phyloP scores from a whole-genome alignment of 257 asterid species.

The Anisodus acutangulus region DNA sequence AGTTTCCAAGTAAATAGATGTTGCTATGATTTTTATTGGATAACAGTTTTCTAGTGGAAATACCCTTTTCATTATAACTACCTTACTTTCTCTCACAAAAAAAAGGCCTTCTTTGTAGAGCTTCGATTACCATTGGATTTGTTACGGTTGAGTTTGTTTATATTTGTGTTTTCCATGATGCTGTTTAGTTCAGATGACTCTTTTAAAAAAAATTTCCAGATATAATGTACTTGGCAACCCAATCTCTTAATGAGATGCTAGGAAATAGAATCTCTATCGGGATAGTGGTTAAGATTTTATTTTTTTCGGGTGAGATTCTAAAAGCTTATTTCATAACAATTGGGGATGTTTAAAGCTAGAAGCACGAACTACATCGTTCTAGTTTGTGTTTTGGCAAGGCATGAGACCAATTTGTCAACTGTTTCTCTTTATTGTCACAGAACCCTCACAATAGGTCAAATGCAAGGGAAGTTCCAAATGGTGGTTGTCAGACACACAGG shows the following conservation, averaged over 20 bases:
- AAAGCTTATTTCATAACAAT: neutral
- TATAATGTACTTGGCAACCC: neutral
- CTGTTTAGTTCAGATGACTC: slow-evolving; percentile 12
- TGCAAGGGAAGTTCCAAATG: slow-evolving; percentile 99
- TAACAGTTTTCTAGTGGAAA: neutral
- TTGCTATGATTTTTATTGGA: slow-evolving; percentile 9
- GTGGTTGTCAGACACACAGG: slow-evolving; percentile 93
- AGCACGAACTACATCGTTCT: slow-evolving; percentile 8
- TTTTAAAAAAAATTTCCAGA: neutral
- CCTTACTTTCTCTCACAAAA: neutral
- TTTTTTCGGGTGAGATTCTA: neutral
- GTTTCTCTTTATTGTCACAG: slow-evolving; percentile 47
- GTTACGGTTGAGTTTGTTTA: neutral
- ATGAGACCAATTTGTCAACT: slow-evolving; percentile 4
- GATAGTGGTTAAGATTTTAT: neutral
- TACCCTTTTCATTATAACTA: slow-evolving; percentile 15
- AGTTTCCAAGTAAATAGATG: slow-evolving; percentile 6
- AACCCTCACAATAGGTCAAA: slow-evolving; percentile 93
- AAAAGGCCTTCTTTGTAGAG: neutral
- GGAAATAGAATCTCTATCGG: neutral
- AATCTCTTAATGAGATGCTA: neutral
- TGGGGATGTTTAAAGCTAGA: slow-evolving; percentile 9
- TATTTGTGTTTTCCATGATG: slow-evolving; percentile 21
- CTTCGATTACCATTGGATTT: neutral
- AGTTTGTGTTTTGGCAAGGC: neutral